Evolutionary conservation across 331 rosid genomes (phyloP).

Genomic region (Malus hybrid): DNA sequence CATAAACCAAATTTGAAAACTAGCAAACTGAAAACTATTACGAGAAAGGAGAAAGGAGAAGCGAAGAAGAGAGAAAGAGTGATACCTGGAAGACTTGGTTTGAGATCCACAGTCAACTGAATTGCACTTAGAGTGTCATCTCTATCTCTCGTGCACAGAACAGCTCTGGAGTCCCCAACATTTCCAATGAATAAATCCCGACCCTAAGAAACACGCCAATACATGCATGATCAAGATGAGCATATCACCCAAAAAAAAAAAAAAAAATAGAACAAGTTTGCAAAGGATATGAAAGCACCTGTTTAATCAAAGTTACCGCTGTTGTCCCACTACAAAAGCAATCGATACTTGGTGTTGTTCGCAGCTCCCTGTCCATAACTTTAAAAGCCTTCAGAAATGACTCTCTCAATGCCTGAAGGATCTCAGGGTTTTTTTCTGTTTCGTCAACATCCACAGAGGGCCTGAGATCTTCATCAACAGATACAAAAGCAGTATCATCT

Average conservation of each 20-base stretch:
- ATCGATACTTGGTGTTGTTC: constrained; percentile 58
- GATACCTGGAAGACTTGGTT: constrained; percentile 92
- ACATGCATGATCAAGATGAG: constrained; percentile 15
- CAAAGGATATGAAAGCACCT: constrained; percentile 37
- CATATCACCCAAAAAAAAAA: background rate
- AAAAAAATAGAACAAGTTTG: constrained; percentile 6
- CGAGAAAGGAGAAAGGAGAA: background rate
- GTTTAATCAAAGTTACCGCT: constrained; percentile 86
- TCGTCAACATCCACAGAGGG: constrained; percentile 54
- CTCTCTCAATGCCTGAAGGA: constrained; percentile 67
- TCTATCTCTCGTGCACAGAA: constrained; percentile 74
- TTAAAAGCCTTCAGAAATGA: constrained; percentile 81
- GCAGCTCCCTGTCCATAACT: constrained; percentile 88
- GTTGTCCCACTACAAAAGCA: constrained; percentile 97
- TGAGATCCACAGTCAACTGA: constrained; percentile 97
- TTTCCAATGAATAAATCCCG: constrained; percentile 77
- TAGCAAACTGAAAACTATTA: background rate
- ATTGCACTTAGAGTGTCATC: constrained; percentile 58
- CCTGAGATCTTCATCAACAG: constrained; percentile 66
- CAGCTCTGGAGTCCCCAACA: constrained; percentile 97
- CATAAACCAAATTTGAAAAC: background rate
- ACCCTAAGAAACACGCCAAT: constrained; percentile 49
- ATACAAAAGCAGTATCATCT: constrained; percentile 46
- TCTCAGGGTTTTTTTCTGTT: constrained; percentile 57
- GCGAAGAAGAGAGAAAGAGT: constrained; percentile 9